Conservation (phyloP, 768 basidiomycete genomes). For the Lactarius hengduanensis region DNA sequence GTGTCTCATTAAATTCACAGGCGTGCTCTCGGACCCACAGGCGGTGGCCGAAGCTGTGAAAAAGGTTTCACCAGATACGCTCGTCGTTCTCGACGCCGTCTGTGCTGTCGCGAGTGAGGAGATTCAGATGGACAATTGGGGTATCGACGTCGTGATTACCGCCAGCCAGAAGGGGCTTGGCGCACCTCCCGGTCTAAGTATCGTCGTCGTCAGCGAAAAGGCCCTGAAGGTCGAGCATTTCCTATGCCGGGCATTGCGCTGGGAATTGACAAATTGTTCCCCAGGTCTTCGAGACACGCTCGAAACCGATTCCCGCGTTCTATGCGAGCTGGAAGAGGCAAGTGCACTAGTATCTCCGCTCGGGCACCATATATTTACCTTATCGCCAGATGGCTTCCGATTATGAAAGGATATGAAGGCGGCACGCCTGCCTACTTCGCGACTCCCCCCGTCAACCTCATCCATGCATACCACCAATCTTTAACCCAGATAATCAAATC, state of each 20-base stretch:
- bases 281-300: conserved; percentile 59
- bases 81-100: conserved; percentile 90
- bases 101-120: conserved; percentile 97
- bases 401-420: conserved; percentile 91
- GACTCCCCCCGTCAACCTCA: conserved; percentile 91
- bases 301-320: conserved; percentile 67
- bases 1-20: conserved; percentile 36
- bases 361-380: not conserved
- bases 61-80: conserved; percentile 77
- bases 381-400: conserved; percentile 71
- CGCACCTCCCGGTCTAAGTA: conserved; percentile 88
- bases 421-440: conserved; percentile 88
- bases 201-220: conserved; percentile 75
- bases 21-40: conserved; percentile 83
- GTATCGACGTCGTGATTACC: conserved; percentile 81
- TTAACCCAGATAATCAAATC: conserved; percentile 66
- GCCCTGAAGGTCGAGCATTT: conserved; percentile 58
- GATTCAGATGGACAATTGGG: conserved; percentile 93
- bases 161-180: conserved; percentile 93
- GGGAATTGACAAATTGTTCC: conserved; percentile 5
- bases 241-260: not conserved
- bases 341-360: conserved; percentile 26
- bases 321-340: conserved; percentile 90
- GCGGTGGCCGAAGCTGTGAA: conserved; percentile 70
- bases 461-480: conserved; percentile 87